Evolutionary conservation across 192 early-diverging fungal genomes (phyloP), one percentile per base, ranked within the genome.

Genomic region (Haplosporangium gracile): DNA sequence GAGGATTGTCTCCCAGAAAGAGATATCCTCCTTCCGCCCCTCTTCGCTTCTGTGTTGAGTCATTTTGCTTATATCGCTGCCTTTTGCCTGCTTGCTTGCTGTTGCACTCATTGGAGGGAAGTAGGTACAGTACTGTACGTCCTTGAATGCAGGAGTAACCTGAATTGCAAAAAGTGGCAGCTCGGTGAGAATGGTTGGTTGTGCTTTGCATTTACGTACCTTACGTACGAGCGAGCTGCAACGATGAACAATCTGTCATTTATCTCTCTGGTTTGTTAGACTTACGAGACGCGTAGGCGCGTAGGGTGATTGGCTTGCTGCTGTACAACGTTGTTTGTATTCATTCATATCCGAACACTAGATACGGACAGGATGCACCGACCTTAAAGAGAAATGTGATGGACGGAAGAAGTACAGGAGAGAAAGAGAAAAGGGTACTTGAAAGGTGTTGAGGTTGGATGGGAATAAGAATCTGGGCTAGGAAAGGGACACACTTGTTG

Each of bases 401-500:
- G 4, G 4, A 32, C 20, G 18, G 18, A 51, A 51, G 4, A 18
- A 51, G 20, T 22, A 51, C 18, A 51, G 26, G 60, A 65, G n/a
- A n/a, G 60, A 32, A 32, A 34, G 2, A 18, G 13, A 22, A 51
- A 51, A 65, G 10, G 29, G 29, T 26, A 29, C 32, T 65, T 32
- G 29, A 29, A 11, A 29, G 60, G 29, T 32, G 49, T 51, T 22
- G 49, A 51, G 49, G 49, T 20, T 20, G 29, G 29, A 32, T 65
- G 60, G 60, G 60, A 65, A 65, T 65, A 65, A 32, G 60, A 65
- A 65, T 65, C 26, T 65, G 60, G 60, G 60, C 60, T 29, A 65
- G 60, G 29, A 51, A 51, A 51, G 5, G 20, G 20, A 51, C 49
- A 51, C 49, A 5, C 0, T 51, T 51, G 16, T 22, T 65, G 60